Base-by-base conservation (phyloP, 495 filamentous ascomycete genomes). In the Usnea hakonensis region DNA sequence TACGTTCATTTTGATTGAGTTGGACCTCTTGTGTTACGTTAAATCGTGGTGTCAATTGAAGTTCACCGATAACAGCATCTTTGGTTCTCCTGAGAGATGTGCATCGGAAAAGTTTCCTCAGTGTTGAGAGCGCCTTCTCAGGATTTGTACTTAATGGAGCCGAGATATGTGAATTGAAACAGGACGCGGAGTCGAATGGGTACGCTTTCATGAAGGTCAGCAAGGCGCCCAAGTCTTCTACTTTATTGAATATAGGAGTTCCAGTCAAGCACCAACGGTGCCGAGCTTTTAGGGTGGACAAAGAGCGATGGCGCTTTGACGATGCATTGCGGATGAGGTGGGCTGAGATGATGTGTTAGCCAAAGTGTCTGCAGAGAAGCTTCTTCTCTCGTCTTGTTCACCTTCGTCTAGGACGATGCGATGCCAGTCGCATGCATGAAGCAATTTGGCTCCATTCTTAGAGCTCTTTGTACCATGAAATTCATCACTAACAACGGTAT, bases 241-340 rank as follows among this genome's bases (percentile, higher is more conserved):
- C 53, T 19, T 53, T 55, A 57, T 70, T 70, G 21, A 68, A 66
- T 36, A 70, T 70, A 16, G 65, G 68, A 16, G 68, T 70, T n/a
- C 68, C 68, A 14, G 65, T 64, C 23, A 70, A 58, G 44, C 68
- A 70, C 68, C 68, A 70, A 32, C 68, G 65, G 13, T 44, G 57
- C 32, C 64, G 54, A 16, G 65, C 60, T 0, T 21, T 7, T 19
- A 70, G 48, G 17, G 58, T 57, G 36, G 55, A 52, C 8, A 61
- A 62, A 10, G 63, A 63, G 16, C 43, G 40, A 41, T 61, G 55
- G 30, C 61, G 60, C n/a, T 50, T 68, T 16, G 68, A 68, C 6
- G 50, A 32, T n/a, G 35, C 55, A 7, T 63, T 64, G 21, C 68
- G 68, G 36, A 70, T 68, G 33, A 64, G 62, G 43, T 70, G 68